Evolutionary conservation across 192 early-diverging fungal genomes (phyloP), one percentile per base, ranked within the genome.

Genomic region (Chytriomyces sp.): DNA sequence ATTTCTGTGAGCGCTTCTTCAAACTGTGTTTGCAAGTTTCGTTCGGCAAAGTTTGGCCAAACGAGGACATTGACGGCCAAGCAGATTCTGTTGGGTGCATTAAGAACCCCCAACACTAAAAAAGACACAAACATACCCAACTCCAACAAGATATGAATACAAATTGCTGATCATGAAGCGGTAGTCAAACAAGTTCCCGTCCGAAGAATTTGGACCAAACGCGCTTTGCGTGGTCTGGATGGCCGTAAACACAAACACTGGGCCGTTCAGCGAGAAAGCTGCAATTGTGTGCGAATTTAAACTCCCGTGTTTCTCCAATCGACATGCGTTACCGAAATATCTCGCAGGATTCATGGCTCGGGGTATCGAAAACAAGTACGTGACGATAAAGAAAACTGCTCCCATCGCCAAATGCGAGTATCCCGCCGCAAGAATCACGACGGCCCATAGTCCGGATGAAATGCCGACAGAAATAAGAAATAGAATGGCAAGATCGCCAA

Each of bases 11-110:
- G 20, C 7, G 65, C 65, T 23, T 26, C 45, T 26, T 8, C 7
- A 45, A 45, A 45, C 28, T 67, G 65, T 43, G 24, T 45, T 11
- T 47, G 65, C 8, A 67, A 45, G 18, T 67, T 47, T 18, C 65
- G 24, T 45, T 67, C 65, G 1, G 65, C 65, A 67, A 67, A 67
- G 45, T 67, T 45, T 8, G 65, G 65, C 28, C 23, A 67, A 16
- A 67, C 13, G 2, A 67, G 2, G 7, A 67, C 3, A 6, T 67
- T 67, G 11, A 67, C 65, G 1, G 44, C 65, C 28, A 67, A 23
- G 43, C 65, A 67, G 45, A 67, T 67, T 28, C 53, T 57, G 53
- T 13, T 57, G 0, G n/a, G n/a, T n/a, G 8, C 18, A 53, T 53
- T 53, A 18, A 57, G 53, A n/a, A 20, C 13, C 16, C 53, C 13